phyloP scores from a whole-genome alignment of 2,329 filamentous ascomycete genomes.

The Dothidotthia symphoricarpi region DNA sequence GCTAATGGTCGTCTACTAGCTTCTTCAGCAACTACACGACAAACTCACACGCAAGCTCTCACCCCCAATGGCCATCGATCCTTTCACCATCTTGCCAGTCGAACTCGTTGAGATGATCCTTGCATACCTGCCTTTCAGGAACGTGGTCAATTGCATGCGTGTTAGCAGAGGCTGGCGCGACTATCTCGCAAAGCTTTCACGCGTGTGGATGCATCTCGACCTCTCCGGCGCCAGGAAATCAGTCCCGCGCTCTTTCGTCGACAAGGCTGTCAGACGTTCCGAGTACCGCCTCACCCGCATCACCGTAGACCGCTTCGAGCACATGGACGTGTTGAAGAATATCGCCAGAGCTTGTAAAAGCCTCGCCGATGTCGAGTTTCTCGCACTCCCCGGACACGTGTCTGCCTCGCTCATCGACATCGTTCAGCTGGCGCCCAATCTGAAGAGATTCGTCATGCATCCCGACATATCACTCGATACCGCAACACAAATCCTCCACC shows the following conservation, averaged over 20 bases:
- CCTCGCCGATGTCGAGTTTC: constrained; percentile 35
- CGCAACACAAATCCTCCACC: constrained; percentile 29
- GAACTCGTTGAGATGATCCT: constrained; percentile 56
- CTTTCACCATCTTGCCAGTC: constrained; percentile 53
- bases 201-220: constrained; percentile 56
- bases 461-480: constrained; percentile 27
- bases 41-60: constrained; percentile 46
- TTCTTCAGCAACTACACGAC: constrained; percentile 49
- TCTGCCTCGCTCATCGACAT: constrained; percentile 34
- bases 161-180: constrained; percentile 57
- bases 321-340: constrained; percentile 44
- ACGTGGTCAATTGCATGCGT: constrained; percentile 53
- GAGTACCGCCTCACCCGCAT: constrained; percentile 35
- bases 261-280: constrained; percentile 44
- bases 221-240: constrained; percentile 47
- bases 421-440: constrained; percentile 19
- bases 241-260: constrained; percentile 46
- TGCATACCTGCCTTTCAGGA: constrained; percentile 52
- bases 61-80: constrained; percentile 49
- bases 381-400: constrained; percentile 22
- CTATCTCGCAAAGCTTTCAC: constrained; percentile 49
- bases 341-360: constrained; percentile 40
- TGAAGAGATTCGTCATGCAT: constrained; percentile 30
- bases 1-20: constrained; percentile 19
- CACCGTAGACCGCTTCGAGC: constrained; percentile 39